Evolutionary conservation across 177 flowering plant species (phyloP), one percentile per base, ranked within the genome.

Genomic region (Tripterygium wilfordii): DNA sequence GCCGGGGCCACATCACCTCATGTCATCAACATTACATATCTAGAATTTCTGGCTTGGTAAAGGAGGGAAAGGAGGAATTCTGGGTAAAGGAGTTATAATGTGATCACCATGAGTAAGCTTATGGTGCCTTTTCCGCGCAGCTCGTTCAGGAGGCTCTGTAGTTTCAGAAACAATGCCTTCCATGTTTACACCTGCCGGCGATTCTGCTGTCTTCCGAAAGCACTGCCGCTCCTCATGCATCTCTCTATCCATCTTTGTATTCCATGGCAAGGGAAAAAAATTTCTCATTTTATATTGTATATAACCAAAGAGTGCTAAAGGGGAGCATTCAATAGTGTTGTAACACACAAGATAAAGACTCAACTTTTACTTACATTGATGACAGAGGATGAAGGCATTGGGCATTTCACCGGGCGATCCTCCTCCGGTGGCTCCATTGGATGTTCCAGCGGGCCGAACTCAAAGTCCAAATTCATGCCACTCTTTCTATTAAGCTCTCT

Each of bases 341-440:
- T n/a, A n/a, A n/a, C n/a, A n/a, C n/a, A 32, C 2, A 13, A 22
- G 3, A 12, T 3, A 32, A 50, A 37, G 22, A 39, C 3, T 19
- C 27, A 36, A 53, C 32, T 20, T 14, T 19, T 17, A 9, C 72
- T 62, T 54, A 79, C 83, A 56, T 62, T 64, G 14, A 69, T 57
- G 28, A 69, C 42, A 24, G 83, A 69, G 41, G 83, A 66, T 29
- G 60, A 47, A 0, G 66, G 69, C 60, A 77, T 65, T 19, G 90
- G 90, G 56, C 90, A 83, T 60, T 76, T 66, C 18, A 83, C 77
- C 0, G 90, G 90, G 2, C 63, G 62, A 45, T 83, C 90, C 57
- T 80, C 81, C 25, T 80, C 82, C 0, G 51, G 53, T 1, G 85
- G 86, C 64, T 83, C 82, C 28, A 57, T 19, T 0, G 90, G 90